Evolutionary conservation across 345 rosid species (phyloP), one percentile per base, ranked within the genome.

Genomic region (Brassica rapa): DNA sequence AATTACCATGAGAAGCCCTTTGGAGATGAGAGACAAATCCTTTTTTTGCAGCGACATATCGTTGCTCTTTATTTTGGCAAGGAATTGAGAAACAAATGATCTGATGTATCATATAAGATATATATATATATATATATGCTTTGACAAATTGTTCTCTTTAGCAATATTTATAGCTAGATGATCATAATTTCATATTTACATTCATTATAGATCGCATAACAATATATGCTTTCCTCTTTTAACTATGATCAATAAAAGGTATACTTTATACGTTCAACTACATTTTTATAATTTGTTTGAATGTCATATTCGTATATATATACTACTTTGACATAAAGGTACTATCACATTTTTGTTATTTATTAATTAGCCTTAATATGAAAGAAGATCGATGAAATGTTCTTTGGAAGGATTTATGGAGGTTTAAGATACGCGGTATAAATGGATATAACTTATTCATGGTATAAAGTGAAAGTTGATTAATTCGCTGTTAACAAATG

Each of bases 1-100:
- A 59, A 11, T 37, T 57, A 75, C 46, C 15, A 75, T n/a, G 21
- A 75, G 57, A 67, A 75, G 72, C 66, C 37, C 30, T 66, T 56
- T 66, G 60, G 6, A 25, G 30, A 60, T 72, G 12, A n/a, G 66
- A 75, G 49, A 67, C 61, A 67, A 59, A 67, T 27, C 67, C 16
- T 75, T 46, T 55, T 65, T 66, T 37, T 49, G 30, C 29, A 63
- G 62, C 77, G 7, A 32, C 15, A 21, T 73, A 65, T 51, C 19
- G 35, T 64, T 51, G 64, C 30, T 25, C 19, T 6, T 24, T 24
- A 14, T n/a, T 12, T 23, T 8, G n/a, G 60, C 19, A 21, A 32
- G 21, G 32, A 51, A 46, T 46, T 46, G 11, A 9, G 51, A 46
- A 46, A 46, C 55, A 46, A 14, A 46, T 12, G 53, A 46, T 46